Conservation (phyloP, 2,329 filamentous ascomycete genomes). For the Diplodia corticola region DNA sequence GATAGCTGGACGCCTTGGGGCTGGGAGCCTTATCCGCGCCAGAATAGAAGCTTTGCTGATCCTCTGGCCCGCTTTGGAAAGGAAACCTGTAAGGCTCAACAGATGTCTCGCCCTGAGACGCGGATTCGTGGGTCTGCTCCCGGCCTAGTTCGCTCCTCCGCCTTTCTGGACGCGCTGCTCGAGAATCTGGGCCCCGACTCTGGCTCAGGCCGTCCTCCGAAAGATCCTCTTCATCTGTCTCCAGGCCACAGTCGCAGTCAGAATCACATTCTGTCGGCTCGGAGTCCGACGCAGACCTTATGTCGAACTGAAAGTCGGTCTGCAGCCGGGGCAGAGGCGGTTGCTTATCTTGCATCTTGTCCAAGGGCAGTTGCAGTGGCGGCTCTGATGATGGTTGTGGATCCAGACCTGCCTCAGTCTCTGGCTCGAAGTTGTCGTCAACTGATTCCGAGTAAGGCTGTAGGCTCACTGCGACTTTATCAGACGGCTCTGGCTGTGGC, state of each 20-base stretch:
- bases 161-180: not conserved
- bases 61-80: conserved; percentile 1
- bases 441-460: not conserved
- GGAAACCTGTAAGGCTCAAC: not conserved
- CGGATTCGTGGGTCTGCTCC: not conserved
- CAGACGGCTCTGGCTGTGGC: not conserved
- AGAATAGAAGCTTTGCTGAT: conserved; percentile 3
- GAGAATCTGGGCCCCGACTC: not conserved
- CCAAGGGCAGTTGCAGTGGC: not conserved
- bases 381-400: not conserved
- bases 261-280: not conserved
- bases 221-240: not conserved
- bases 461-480: not conserved
- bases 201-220: not conserved
- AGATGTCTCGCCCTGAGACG: not conserved
- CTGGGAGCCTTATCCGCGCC: not conserved
- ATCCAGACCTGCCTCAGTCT: not conserved
- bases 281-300: too few species aligned
- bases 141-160: too few species aligned
- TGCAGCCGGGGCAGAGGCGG: not conserved
- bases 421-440: not conserved
- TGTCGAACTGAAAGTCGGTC: not conserved
- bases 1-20: not conserved
- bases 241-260: not conserved
- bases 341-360: not conserved